These are phyloP conservation scores for Ophiocordyceps camponoti-saundersi DNA, from an alignment of 2,329 filamentous ascomycete species.

Conservation along the genomic window DNA sequence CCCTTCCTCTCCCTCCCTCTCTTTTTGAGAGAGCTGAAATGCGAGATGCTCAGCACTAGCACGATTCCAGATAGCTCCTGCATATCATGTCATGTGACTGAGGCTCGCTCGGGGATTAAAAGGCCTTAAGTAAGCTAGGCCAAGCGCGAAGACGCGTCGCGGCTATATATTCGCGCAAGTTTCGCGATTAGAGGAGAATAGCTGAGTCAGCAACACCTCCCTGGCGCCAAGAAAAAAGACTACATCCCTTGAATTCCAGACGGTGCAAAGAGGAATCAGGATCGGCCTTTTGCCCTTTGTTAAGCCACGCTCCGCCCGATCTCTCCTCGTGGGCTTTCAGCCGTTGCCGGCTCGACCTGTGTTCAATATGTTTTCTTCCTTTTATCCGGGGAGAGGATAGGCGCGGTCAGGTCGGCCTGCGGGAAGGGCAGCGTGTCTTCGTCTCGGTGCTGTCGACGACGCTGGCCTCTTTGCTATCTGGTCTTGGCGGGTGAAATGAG, in stretches of 20 bases:
- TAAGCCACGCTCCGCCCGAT: not conserved
- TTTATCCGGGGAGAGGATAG: not conserved
- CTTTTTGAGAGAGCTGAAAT: too few species aligned
- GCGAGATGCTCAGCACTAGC: too few species aligned
- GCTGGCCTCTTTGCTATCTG: not conserved
- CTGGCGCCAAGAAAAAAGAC: not conserved
- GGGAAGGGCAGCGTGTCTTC: not conserved
- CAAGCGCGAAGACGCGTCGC: not conserved
- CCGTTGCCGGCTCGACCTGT: not conserved
- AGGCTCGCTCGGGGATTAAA: too few species aligned
- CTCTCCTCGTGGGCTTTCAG: not conserved
- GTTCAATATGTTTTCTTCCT: not conserved
- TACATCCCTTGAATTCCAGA: conserved; percentile 4
- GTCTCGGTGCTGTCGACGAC: not conserved
- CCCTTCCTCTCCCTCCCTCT: too few species aligned
- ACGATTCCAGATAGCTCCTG: too few species aligned
- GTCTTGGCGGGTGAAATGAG: not conserved
- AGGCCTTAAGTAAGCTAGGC: too few species aligned
- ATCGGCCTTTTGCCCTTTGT: not conserved
- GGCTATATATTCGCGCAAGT: not conserved
- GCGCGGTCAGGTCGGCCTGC: too few species aligned
- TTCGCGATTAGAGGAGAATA: not conserved
- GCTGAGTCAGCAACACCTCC: conserved; percentile 1
- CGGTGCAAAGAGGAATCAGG: not conserved
- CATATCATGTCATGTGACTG: too few species aligned